These are phyloP conservation scores for Gaultheria prostrata DNA, from an alignment of 148 eudicot genomes.

Conservation along the genomic window DNA sequence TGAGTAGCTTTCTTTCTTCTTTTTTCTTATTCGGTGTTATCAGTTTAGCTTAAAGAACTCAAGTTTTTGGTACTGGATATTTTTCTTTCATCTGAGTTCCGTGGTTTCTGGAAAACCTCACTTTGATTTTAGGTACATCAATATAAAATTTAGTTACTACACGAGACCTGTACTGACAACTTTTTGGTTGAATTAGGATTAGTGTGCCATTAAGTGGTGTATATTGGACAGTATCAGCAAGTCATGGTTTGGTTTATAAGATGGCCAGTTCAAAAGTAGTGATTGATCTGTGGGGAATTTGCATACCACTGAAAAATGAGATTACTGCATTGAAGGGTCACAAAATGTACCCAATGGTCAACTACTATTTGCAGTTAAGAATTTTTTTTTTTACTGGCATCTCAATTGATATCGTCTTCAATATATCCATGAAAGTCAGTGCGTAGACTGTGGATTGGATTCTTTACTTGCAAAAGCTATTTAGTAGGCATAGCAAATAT, in stretches of 20 bases:
- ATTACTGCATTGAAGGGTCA: neutral
- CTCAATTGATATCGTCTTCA: neutral
- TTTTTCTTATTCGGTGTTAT: neutral
- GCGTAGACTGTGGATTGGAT: neutral
- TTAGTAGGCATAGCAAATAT: neutral
- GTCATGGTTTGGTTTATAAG: neutral
- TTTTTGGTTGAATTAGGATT: neutral
- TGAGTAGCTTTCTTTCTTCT: neutral
- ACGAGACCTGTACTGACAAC: neutral
- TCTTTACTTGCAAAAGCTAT: neutral
- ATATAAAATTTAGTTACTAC: neutral
- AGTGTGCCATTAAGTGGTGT: neutral
- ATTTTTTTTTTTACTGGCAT: neutral
- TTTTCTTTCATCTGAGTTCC: neutral
- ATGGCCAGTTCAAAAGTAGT: neutral
- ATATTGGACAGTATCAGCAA: neutral
- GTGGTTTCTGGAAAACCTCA: neutral
- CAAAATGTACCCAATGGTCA: neutral
- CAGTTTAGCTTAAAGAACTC: neutral
- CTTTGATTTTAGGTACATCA: neutral
- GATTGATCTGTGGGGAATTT: neutral
- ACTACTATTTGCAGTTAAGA: neutral
- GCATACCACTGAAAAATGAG: neutral
- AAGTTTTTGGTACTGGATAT: neutral
- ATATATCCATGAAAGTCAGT: neutral